Evolutionary conservation across 148 eudicot species (phyloP), one percentile per base, ranked within the genome.

Genomic region (Rhododendron henanense): DNA sequence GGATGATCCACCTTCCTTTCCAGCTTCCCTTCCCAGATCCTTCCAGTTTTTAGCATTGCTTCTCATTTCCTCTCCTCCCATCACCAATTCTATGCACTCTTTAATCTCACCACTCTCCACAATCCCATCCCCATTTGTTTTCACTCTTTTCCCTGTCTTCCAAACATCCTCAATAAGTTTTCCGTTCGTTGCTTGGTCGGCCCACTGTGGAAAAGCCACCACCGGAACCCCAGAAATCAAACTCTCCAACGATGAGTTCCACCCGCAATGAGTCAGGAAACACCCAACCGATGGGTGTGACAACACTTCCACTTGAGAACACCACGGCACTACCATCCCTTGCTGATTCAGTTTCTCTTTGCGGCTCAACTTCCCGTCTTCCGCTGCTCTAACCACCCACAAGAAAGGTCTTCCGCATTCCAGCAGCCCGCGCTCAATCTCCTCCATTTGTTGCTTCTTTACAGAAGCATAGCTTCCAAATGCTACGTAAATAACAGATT

Each of bases 261-360:
- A 89, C 33, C 90, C 90, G 39, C 90, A 87, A 8, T 89, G 90
- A 39, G 87, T 89, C 57, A 89, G 55, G 14, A 89, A 87, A 57
- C 91, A 88, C 48, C 90, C 90, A 8, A 86, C 39, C 2, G 90
- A 73, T 0, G 33, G 78, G 80, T 90, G 91, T 2, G 50, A 67
- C 39, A 90, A 5, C 35, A 90, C 91, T 44, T 75, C 48, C 25
- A 75, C n/a, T 39, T 75, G 79, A 16, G 79, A 75, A 8, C 79
- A 75, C 79, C 79, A 75, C n/a, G 79, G 1, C 45, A 75, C 79
- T 37, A 75, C 19, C 79, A 37, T 18, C 79, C 79, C 79, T 16
- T 39, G 44, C 39, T 75, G 44, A 2, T 19, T 7, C 25, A 75
- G 37, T 35, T 75, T 23, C 47, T 75, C 79, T 75, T 75, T 75